phyloP scores from a whole-genome alignment of 1,284 basidiomycete genomes.

The Sporisorium sorghi region DNA sequence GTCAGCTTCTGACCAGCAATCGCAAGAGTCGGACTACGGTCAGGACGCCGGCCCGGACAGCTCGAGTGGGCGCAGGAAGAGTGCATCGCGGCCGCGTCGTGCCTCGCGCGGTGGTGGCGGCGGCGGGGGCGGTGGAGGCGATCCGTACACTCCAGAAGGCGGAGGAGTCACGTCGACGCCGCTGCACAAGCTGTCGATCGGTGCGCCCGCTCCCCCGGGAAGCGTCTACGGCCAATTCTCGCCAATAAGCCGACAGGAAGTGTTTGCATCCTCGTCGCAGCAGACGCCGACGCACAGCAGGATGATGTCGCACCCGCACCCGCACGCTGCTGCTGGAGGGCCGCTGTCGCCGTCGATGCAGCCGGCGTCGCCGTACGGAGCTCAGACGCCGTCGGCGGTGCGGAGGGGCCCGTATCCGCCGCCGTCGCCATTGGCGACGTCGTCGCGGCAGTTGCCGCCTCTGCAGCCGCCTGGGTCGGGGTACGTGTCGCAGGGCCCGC shows the following conservation, averaged over 20 bases:
- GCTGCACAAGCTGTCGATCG: constrained; percentile 53
- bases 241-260: constrained; percentile 16
- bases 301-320: constrained; percentile 44
- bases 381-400: constrained; percentile 38
- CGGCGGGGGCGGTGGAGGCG: too few relatives aligned
- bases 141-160: constrained; percentile 6
- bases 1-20: constrained; percentile 50
- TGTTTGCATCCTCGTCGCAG: constrained; percentile 16
- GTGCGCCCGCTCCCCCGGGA: constrained; percentile 42
- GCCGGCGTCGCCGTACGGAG: constrained; percentile 34
- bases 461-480: constrained; percentile 15
- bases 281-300: constrained; percentile 38
- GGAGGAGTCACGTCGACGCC: constrained; percentile 41
- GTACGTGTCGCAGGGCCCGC: constrained; percentile 28
- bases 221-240: constrained; percentile 48
- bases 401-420: constrained; percentile 35
- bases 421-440: constrained; percentile 29
- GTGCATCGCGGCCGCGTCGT: constrained; percentile 25
- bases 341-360: constrained; percentile 35
- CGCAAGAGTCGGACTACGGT: constrained; percentile 46
- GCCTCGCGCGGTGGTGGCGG: constrained; percentile 12
- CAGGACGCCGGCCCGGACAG: constrained; percentile 16
- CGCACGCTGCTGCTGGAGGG: too few relatives aligned
- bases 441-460: constrained; percentile 34
- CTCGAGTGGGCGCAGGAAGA: constrained; percentile 28